Evolutionary conservation across 257 asterid genomes (phyloP).

Genomic region (Solanum ossicruentum): DNA sequence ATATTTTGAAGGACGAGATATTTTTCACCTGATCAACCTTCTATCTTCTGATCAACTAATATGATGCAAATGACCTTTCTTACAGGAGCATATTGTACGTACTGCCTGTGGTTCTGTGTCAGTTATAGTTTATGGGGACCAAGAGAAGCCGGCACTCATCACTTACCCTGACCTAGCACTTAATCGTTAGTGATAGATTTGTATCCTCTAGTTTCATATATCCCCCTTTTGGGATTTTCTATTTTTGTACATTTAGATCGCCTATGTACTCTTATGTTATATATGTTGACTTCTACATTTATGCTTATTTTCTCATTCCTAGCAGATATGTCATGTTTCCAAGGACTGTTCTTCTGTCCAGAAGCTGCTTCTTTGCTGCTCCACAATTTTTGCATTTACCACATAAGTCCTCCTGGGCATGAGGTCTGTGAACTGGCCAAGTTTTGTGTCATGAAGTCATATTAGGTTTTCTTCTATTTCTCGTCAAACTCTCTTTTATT

Average conservation of each 20-base stretch:
- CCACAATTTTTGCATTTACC: slow-evolving; percentile 34
- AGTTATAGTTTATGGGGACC: slow-evolving; percentile 79
- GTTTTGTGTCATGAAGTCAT: not conserved
- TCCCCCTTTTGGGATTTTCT: not conserved
- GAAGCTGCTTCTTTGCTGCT: slow-evolving; percentile 36
- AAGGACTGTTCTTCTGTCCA: slow-evolving; percentile 39
- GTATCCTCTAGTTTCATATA: not conserved
- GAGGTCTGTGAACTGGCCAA: slow-evolving; percentile 26
- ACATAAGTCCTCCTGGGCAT: slow-evolving; percentile 38
- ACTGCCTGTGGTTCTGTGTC: slow-evolving; percentile 74
- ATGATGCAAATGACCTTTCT: not conserved
- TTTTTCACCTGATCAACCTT: not conserved
- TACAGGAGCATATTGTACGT: slow-evolving; percentile 72
- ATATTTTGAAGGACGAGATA: not conserved
- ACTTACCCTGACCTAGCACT: slow-evolving; percentile 95
- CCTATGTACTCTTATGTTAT: not conserved
- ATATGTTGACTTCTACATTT: not conserved
- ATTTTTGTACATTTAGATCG: not conserved
- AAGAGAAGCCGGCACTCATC: slow-evolving; percentile 85
- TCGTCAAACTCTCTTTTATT: not conserved
- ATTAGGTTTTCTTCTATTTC: not conserved
- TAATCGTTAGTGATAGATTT: slow-evolving; percentile 56
- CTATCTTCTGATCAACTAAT: not conserved
- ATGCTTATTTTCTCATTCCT: not conserved
- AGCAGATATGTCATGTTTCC: slow-evolving; percentile 87